These are phyloP conservation scores for Phytophthora ohioensis DNA, from an alignment of 352 stramenopile species.

Conservation along the genomic window DNA sequence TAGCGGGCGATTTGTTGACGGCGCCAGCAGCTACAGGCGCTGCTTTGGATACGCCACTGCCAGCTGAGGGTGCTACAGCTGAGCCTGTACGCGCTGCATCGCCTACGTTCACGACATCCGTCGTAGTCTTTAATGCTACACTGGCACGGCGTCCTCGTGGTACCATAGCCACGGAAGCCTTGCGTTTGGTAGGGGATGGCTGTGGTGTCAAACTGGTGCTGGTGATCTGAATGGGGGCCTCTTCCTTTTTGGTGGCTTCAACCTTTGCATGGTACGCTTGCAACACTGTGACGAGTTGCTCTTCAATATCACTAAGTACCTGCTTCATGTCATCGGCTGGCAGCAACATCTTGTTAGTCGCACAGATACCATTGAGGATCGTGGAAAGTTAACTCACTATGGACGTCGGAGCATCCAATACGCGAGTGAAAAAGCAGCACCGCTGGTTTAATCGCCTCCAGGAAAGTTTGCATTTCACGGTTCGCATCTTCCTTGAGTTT, in stretches of 20 bases:
- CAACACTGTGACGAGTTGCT: slow-evolving; percentile 71
- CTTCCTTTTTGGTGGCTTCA: slow-evolving; percentile 52
- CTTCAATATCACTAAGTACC: slow-evolving; percentile 78
- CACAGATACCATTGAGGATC: neutral
- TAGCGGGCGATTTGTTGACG: slow-evolving; percentile 36
- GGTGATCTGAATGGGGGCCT: slow-evolving; percentile 7
- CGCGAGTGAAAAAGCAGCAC: slow-evolving; percentile 70
- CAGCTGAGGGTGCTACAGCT: slow-evolving; percentile 3
- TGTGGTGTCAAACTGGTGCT: slow-evolving; percentile 17
- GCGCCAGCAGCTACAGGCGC: slow-evolving; percentile 6
- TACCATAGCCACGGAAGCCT: slow-evolving; percentile 13
- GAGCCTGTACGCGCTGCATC: slow-evolving; percentile 17
- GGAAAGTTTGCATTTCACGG: slow-evolving; percentile 69
- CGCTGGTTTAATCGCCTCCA: slow-evolving; percentile 69
- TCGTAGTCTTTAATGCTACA: slow-evolving; percentile 1
- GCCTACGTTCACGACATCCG: slow-evolving; percentile 14
- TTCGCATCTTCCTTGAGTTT: slow-evolving; percentile 84
- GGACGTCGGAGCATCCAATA: slow-evolving; percentile 76
- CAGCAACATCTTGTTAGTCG: neutral
- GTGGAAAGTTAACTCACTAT: slow-evolving; percentile 47
- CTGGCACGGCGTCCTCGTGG: slow-evolving; percentile 28
- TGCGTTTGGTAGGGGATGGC: slow-evolving; percentile 30
- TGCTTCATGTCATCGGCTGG: slow-evolving; percentile 80
- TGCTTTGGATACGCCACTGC: slow-evolving; percentile 11
- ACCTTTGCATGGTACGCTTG: slow-evolving; percentile 76